Base-by-base conservation (phyloP, 768 basidiomycete species). In the Serendipita vermifera region DNA sequence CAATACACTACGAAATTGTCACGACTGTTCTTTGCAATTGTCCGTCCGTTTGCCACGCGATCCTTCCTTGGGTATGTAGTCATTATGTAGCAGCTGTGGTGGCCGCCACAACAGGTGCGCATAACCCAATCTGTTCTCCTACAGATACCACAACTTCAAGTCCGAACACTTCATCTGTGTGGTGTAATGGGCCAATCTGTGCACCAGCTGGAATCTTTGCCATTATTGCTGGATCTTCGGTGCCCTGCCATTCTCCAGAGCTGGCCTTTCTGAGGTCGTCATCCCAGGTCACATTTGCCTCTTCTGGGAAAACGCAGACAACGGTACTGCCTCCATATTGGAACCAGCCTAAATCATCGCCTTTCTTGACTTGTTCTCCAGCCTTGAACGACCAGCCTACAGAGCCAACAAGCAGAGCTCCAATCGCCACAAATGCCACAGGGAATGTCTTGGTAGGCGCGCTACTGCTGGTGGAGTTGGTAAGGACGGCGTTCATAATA, bases 281-380 rank as follows among this genome's bases (percentile, higher is more conserved):
- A 31, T 60, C 59, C 57, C 57, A 60, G 9, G 57, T 46, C 15
- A 60, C 57, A 6, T 55, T 43, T 31, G 58, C 57, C 22, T 75
- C 75, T 31, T 68, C 69, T 2, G 82, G 80, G 67, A 83, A 83
- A 15, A 86, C 64, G 17, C 65, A 72, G 27, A 86, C 75, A 31
- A 81, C 60, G 1, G 86, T 87, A 61, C 82, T 84, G n/a, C 86
- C 86, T 1, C 86, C 87, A 63, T 87, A 88, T 26, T 81, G 76
- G 60, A 82, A 82, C 61, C 77, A 75, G 5, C 73, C 71, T 20
- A n/a, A 56, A 67, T 82, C 79, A 31, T 83, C 80, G 39, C 85
- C 86, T 57, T 78, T 78, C 43, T 78, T 73, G 13, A 88, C 67
- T 39, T 65, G 68, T 39, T 74, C 69, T 6, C 75, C 73, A 58